Percentiles rank a stretch among this genome's conserved stretches.
phyloP scores from a whole-genome alignment of 805 yeast genomes.

The Tetrapisispora fleetii region DNA sequence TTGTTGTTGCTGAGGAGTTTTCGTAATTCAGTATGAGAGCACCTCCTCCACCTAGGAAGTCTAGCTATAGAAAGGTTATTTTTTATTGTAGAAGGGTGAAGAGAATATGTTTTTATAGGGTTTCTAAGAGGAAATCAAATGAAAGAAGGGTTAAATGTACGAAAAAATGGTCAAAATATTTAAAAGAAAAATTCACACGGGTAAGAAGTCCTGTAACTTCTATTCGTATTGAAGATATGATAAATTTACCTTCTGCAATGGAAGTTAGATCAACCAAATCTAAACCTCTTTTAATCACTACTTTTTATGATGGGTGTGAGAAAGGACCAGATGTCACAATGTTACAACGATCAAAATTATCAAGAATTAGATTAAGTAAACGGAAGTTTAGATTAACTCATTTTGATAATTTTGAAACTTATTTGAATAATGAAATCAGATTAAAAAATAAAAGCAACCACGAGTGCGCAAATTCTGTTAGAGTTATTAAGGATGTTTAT shows the following conservation, averaged over 20 bases:
- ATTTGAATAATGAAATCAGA: background rate
- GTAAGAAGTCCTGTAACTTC: conserved; percentile 12
- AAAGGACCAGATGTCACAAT: conserved; percentile 20
- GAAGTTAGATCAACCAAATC: conserved; percentile 8
- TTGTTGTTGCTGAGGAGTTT: no score
- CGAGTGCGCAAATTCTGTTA: conserved; percentile 19
- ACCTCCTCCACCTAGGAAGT: conserved; percentile 25
- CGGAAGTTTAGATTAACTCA: conserved; percentile 20
- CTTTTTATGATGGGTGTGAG: conserved; percentile 21
- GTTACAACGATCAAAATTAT: conserved; percentile 16
- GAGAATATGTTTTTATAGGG: conserved; percentile 6
- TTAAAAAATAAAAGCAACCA: background rate
- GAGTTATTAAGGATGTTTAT: conserved; percentile 15
- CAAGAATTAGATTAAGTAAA: conserved; percentile 16
- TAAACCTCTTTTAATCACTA: conserved; percentile 25
- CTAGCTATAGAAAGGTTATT: conserved; percentile 14
- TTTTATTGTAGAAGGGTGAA: conserved; percentile 9
- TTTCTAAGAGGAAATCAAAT: background rate
- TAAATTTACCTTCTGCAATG: conserved; percentile 16
- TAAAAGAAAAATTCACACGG: conserved; percentile 15
- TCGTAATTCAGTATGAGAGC: conserved; percentile 25
- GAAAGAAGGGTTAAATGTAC: background rate
- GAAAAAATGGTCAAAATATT: conserved; percentile 7
- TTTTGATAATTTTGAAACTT: conserved; percentile 8
- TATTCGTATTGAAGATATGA: conserved; percentile 18